Percentiles rank a stretch among this genome's conserved stretches.
Conservation (phyloP, 805 yeast genomes). For the Candida ascalaphidarum region DNA sequence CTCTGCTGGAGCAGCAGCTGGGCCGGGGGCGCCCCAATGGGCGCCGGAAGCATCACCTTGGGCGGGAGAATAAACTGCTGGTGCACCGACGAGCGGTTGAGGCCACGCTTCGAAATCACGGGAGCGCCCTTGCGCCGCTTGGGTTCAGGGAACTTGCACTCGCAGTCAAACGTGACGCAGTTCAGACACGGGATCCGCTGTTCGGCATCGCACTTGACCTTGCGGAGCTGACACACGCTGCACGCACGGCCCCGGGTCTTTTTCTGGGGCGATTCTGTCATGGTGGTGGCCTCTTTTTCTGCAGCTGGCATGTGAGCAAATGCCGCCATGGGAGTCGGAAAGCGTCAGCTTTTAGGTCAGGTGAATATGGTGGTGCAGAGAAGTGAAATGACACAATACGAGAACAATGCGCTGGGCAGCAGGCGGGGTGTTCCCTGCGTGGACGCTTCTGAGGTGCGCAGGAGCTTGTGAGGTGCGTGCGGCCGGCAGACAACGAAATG, state of each 20-base stretch:
- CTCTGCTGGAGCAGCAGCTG: background rate
- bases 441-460: too few species aligned
- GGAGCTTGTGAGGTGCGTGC: too few species aligned
- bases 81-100: background rate
- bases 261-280: too few species aligned
- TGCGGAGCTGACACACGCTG: slow-evolving; percentile 1
- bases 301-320: too few species aligned
- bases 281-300: too few species aligned
- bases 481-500: too few species aligned
- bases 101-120: background rate
- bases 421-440: too few species aligned
- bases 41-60: background rate
- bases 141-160: slow-evolving; percentile 4
- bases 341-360: too few species aligned
- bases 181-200: slow-evolving; percentile 1
- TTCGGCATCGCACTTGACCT: slow-evolving; percentile 1
- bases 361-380: too few species aligned
- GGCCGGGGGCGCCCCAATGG: background rate
- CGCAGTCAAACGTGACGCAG: slow-evolving; percentile 4
- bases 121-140: background rate
- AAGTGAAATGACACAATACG: too few species aligned
- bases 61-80: background rate
- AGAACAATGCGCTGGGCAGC: too few species aligned
- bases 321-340: too few species aligned
- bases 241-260: slow-evolving; percentile 1